These are phyloP conservation scores for Apophysomyces ossiformis DNA, from an alignment of 371 early-diverging fungal genomes.

Conservation along the genomic window DNA sequence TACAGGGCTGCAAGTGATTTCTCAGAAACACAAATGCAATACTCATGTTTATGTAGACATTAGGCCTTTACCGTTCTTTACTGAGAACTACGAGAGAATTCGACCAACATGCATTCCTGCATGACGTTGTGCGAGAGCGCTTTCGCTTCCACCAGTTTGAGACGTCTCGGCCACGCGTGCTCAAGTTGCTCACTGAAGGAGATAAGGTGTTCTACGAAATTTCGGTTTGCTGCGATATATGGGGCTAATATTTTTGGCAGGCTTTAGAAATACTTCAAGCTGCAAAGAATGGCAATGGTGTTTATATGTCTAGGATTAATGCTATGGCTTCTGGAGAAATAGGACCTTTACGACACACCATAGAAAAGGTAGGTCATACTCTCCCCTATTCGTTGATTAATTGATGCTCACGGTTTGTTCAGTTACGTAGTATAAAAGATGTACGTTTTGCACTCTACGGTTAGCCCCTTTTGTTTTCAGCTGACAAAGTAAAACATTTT, in stretches of 20 bases:
- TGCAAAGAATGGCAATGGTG: constrained; percentile 15
- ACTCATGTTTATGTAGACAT: neutral
- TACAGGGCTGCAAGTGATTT: neutral
- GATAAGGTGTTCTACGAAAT: constrained; percentile 12
- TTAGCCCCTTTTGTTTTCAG: neutral
- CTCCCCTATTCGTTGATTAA: neutral
- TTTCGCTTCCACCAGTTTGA: constrained; percentile 32
- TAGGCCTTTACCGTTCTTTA: neutral
- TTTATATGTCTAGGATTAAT: constrained; percentile 20
- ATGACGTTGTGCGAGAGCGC: constrained; percentile 24
- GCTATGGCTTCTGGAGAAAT: constrained; percentile 18
- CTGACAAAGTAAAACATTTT: neutral
- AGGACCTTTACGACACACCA: constrained; percentile 25
- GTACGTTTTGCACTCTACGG: constrained; percentile 16
- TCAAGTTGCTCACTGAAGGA: constrained; percentile 23
- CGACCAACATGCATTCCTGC: constrained; percentile 15
- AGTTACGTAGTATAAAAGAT: constrained; percentile 25
- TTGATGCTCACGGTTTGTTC: neutral
- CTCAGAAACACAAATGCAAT: neutral
- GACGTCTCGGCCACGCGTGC: constrained; percentile 21
- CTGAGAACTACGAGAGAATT: constrained; percentile 2
- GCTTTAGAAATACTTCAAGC: constrained; percentile 19
- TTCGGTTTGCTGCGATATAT: neutral
- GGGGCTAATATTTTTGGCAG: constrained; percentile 4
- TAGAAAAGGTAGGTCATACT: constrained; percentile 21